Evolutionary conservation across 2,329 filamentous ascomycete species (phyloP), one percentile per base, ranked within the genome.

Genomic region (Didymella sp.): DNA sequence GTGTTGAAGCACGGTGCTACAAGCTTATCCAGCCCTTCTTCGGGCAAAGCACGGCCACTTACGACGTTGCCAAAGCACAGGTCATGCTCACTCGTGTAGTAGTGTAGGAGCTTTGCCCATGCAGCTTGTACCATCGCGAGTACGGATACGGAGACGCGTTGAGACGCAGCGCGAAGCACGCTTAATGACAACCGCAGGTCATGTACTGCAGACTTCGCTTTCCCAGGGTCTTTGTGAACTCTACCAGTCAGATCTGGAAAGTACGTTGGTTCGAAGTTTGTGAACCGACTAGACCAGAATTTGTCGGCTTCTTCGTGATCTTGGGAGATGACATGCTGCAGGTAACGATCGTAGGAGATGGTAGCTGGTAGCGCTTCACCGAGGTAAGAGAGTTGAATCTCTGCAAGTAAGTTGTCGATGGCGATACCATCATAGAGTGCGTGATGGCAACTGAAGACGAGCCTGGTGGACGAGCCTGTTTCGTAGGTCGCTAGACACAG

Each of bases 1-100:
- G 93, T 96, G 70, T 96, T 97, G 80, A 97, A 96, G 72, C 92
- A 96, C 0, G 93, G 93, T 0, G 91, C 92, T n/a, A 96, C 85
- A 6, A 96, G 83, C 4, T 82, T 80, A 33, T 93, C 87, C 11
- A 94, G 79, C 0, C 83, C 84, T 6, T 89, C 82, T 2, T 93
- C 73, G 0, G 85, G 77, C 9, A 91, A 71, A 0, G 87, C 88
- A 7, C 93, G 86, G 1, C 93, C 92, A 68, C 87, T 93, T 53
- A 94, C 84, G 2, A 97, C 88, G 66, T 91, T 95, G 0, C 94
- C 93, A 68, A 97, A 96, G 72, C 91, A 95, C 5, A 96, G 68
- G 67, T 96, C 92, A 0, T 78, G 72, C 5, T 79, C 78, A 1
- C 80, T 73, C 2, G 87, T 81, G 2, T 86, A 77, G 2, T 84